Base-by-base conservation (phyloP, 2,329 filamentous ascomycete genomes). In the Phoma herbarum region DNA sequence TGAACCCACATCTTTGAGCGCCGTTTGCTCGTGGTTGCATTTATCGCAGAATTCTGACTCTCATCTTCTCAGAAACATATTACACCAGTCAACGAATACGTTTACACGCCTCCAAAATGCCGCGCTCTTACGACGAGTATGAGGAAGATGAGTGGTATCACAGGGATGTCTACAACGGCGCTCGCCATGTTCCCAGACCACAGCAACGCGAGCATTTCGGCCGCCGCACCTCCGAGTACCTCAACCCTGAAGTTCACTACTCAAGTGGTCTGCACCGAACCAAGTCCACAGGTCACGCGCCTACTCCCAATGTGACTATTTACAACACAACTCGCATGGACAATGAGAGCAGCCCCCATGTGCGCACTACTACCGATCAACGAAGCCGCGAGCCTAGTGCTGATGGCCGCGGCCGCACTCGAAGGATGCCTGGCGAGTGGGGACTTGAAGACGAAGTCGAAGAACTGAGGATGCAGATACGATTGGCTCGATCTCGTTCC, bases 301-400 rank as follows among this genome's bases (percentile, higher is more conserved):
- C 79, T 14, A 72, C 71, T n/a, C 80, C 80, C 18, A 77, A 79
- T 45, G 77, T 82, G 61, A 80, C 79, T 64, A 80, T 82, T 60
- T 78, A 80, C 72, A 81, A 81, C 67, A 78, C 77, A 53, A 76
- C 77, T 52, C 72, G 73, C 51, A 75, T 77, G 61, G 71, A 77
- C 61, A 74, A 73, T 52, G 74, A 75, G 42, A 75, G 66, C 41
- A 75, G 56, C 51, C 73, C 70, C 9, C 69, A 70, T 48, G 69
- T 78, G 14, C 73, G 68, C 59, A 59, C 56, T 16, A 51, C 57
- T 10, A 71, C 71, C 42, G 69, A 77, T 20, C 72, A 75, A 54
- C 65, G 60, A 48, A 69, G 64, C 46, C 67, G 64, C 29, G 59
- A 63, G 18, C 60, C 67, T 16, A 73, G 66, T 60, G 65, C 71